A percentile compares a stretch with the other conserved stretches of the same genome.
phyloP scores from a whole-genome alignment of 805 yeast genomes.

The Grigorovia jiainica region DNA sequence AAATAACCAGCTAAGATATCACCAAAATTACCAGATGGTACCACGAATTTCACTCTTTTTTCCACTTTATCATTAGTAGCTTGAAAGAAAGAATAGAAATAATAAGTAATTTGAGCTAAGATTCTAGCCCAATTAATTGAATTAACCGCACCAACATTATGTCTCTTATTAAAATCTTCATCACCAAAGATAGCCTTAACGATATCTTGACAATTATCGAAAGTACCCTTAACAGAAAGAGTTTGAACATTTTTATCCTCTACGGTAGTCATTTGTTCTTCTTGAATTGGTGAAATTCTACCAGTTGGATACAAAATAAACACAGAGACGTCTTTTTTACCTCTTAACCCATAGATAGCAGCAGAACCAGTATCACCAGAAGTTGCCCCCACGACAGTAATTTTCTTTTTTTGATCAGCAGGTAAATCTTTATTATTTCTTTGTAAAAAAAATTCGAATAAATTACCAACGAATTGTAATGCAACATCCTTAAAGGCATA shows the following conservation, averaged over 20 bases:
- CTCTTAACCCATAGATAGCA: slow-evolving; percentile 94
- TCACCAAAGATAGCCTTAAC: slow-evolving; percentile 93
- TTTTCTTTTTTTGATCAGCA: slow-evolving; percentile 55
- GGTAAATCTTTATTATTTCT: slow-evolving; percentile 55
- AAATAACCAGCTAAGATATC: slow-evolving; percentile 95
- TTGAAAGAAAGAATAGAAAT: slow-evolving; percentile 85
- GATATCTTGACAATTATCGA: slow-evolving; percentile 96
- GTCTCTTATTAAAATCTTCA: slow-evolving; percentile 71
- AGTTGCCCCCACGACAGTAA: slow-evolving; percentile 98
- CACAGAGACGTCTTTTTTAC: slow-evolving; percentile 95
- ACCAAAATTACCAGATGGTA: slow-evolving; percentile 97
- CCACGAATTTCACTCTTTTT: slow-evolving; percentile 68
- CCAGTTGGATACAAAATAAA: slow-evolving; percentile 96
- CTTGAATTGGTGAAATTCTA: slow-evolving; percentile 94
- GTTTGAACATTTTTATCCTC: slow-evolving; percentile 90
- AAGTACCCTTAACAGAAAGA: slow-evolving; percentile 88
- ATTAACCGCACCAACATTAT: slow-evolving; percentile 96
- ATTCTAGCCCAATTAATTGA: slow-evolving; percentile 99
- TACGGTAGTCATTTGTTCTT: slow-evolving; percentile 97
- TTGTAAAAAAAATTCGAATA: slow-evolving; percentile 82
- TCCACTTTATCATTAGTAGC: slow-evolving; percentile 32
- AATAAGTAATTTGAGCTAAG: slow-evolving; percentile 93
- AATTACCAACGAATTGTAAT: slow-evolving; percentile 91
- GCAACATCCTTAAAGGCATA: slow-evolving; percentile 99
- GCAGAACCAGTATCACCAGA: slow-evolving; percentile 99